Conservation (phyloP, 2,329 filamentous ascomycete genomes). For the Microdochium trichocladiopsis region DNA sequence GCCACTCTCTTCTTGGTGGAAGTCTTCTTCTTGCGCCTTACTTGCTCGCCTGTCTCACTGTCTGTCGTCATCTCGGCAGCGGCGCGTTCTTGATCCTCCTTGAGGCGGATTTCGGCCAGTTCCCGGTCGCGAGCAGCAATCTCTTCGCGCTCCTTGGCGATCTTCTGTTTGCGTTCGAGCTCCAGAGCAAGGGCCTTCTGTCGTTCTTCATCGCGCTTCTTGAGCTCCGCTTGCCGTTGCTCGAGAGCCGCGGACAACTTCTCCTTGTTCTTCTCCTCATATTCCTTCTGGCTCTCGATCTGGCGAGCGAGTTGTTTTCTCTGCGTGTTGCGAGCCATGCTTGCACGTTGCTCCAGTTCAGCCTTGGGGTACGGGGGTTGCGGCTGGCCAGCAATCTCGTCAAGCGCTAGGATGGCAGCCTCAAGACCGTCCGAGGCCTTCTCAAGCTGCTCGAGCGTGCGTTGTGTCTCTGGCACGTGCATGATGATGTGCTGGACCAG, state of each 20-base stretch:
- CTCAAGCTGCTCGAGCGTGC: constrained; percentile 74
- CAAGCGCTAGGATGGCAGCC: constrained; percentile 69
- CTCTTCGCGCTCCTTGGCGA: constrained; percentile 77
- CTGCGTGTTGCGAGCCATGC: constrained; percentile 95
- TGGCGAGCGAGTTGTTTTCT: constrained; percentile 84
- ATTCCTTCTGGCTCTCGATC: constrained; percentile 77
- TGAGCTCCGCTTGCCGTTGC: constrained; percentile 73
- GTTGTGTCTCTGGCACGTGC: constrained; percentile 65
- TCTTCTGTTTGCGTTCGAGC: constrained; percentile 68
- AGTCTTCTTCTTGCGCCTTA: constrained; percentile 68
- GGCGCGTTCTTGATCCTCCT: constrained; percentile 60
- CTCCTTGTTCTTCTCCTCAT: constrained; percentile 86
- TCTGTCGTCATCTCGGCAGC: constrained; percentile 79
- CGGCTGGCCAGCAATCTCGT: constrained; percentile 55
- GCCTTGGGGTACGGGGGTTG: constrained; percentile 81
- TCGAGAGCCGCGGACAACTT: constrained; percentile 77
- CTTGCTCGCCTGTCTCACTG: constrained; percentile 71
- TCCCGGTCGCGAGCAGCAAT: constrained; percentile 72
- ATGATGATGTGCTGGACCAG: constrained; percentile 79
- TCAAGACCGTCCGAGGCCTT: constrained; percentile 75
- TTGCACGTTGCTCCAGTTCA: constrained; percentile 89
- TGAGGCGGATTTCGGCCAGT: constrained; percentile 62
- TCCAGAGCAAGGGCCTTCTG: constrained; percentile 61
- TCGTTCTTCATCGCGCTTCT: constrained; percentile 69
- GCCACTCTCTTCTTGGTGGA: constrained; percentile 24